These are phyloP conservation scores for Fraxinus sp. DNA, from an alignment of 305 asterid species.

Conservation along the genomic window DNA sequence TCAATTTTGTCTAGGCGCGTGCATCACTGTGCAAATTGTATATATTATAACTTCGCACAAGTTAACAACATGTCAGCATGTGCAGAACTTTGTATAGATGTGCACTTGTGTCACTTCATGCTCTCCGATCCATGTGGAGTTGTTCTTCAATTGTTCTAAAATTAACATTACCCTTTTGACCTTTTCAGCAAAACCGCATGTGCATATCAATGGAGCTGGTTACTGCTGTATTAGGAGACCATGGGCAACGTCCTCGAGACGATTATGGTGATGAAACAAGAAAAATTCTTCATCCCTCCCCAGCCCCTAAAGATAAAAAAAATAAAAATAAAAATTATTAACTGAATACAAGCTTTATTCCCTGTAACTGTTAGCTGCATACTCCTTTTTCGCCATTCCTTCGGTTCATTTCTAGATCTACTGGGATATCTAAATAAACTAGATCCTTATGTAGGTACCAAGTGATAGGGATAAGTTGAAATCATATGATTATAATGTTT, in stretches of 20 bases:
- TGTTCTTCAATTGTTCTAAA: constrained; percentile 23
- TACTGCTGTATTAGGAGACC: constrained; percentile 97
- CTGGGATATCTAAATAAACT: background rate
- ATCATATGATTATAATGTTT: background rate
- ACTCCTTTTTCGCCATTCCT: background rate
- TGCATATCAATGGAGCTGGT: constrained; percentile 97
- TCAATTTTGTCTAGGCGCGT: constrained; percentile 7
- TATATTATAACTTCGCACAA: constrained; percentile 7
- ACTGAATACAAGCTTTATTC: background rate
- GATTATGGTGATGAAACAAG: constrained; percentile 77
- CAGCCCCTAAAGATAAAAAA: background rate
- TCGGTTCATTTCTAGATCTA: background rate
- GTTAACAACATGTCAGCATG: constrained; percentile 16
- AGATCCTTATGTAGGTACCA: background rate
- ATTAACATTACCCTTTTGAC: constrained; percentile 24
- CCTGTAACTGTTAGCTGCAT: background rate
- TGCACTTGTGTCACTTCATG: constrained; percentile 7
- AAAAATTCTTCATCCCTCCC: background rate
- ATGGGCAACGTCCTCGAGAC: constrained; percentile 90
- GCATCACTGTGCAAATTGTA: constrained; percentile 13
- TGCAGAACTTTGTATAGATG: constrained; percentile 7
- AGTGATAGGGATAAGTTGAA: background rate
- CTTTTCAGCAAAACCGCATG: constrained; percentile 61
- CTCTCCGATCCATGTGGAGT: background rate
- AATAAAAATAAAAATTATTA: background rate